Evolutionary conservation across 2,329 filamentous ascomycete genomes (phyloP).

Genomic region (Pseudogymnoascus sp.): DNA sequence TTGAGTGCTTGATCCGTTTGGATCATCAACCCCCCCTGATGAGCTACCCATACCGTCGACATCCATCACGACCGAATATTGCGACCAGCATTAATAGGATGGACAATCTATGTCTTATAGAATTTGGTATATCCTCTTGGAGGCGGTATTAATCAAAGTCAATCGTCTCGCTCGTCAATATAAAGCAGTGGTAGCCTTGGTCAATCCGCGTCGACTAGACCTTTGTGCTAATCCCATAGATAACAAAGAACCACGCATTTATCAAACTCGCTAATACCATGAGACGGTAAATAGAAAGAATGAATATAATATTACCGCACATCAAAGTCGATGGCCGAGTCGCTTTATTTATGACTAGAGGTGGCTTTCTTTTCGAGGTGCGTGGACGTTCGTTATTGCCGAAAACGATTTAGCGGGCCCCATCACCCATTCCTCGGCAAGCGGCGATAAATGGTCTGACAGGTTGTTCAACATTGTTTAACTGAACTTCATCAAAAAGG

Average conservation of each 20-base stretch:
- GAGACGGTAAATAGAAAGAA: neutral
- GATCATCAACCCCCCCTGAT: neutral
- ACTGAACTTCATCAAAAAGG: neutral
- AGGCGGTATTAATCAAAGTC: neutral
- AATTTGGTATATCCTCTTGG: neutral
- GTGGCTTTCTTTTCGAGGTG: neutral
- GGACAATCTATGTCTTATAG: neutral
- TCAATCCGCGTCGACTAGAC: neutral
- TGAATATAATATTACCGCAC: neutral
- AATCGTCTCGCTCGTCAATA: neutral
- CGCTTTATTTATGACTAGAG: neutral
- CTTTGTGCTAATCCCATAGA: neutral
- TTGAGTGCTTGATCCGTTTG: neutral
- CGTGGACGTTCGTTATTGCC: neutral
- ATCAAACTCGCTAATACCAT: neutral
- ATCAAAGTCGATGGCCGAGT: neutral
- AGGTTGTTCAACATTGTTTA: neutral
- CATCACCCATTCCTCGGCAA: neutral
- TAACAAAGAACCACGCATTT: neutral
- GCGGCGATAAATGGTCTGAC: neutral
- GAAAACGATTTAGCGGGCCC: conserved; percentile 1
- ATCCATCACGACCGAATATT: neutral
- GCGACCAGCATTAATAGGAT: neutral
- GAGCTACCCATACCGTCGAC: neutral
- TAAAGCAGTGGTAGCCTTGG: neutral